Percentiles rank a stretch among this genome's conserved stretches.
These are phyloP conservation scores for Phascolomyces articulosus DNA, from an alignment of 371 early-diverging fungal genomes.

Conservation along the genomic window DNA sequence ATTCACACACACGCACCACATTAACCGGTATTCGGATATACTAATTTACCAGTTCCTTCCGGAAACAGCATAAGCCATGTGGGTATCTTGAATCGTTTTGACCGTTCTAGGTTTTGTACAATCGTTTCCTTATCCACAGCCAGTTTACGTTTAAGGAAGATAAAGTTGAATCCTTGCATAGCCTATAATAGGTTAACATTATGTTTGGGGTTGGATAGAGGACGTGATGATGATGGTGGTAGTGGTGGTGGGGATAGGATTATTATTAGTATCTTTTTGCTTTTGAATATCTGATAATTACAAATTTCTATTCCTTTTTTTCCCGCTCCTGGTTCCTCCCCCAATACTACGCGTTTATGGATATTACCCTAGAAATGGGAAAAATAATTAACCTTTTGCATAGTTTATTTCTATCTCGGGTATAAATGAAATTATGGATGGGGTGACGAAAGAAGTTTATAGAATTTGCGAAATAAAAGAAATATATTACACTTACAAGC, in stretches of 20 bases:
- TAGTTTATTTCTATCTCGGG: no score
- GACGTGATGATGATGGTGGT: no score
- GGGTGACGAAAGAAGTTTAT: no score
- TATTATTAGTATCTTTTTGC: no score
- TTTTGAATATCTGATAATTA: no score
- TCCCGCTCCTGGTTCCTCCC: no score
- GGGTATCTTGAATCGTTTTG: slow-evolving; percentile 47
- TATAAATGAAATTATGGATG: no score
- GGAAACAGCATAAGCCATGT: slow-evolving; percentile 89
- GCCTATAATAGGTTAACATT: slow-evolving; percentile 72
- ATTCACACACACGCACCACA: not conserved
- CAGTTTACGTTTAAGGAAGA: slow-evolving; percentile 84
- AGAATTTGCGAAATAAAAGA: not conserved
- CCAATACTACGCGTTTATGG: no score
- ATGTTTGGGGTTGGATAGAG: no score
- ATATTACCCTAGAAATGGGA: slow-evolving; percentile 10
- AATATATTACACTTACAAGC: slow-evolving; percentile 69
- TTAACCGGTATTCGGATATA: not conserved
- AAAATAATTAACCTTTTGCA: not conserved
- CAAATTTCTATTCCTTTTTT: no score
- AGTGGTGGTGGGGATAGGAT: not conserved
- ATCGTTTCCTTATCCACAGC: slow-evolving; percentile 65
- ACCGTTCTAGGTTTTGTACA: slow-evolving; percentile 35
- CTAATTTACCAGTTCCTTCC: slow-evolving; percentile 73
- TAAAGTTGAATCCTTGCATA: slow-evolving; percentile 84